Base-by-base conservation (phyloP, 345 rosid genomes). In the Geranium rotundifolium region DNA sequence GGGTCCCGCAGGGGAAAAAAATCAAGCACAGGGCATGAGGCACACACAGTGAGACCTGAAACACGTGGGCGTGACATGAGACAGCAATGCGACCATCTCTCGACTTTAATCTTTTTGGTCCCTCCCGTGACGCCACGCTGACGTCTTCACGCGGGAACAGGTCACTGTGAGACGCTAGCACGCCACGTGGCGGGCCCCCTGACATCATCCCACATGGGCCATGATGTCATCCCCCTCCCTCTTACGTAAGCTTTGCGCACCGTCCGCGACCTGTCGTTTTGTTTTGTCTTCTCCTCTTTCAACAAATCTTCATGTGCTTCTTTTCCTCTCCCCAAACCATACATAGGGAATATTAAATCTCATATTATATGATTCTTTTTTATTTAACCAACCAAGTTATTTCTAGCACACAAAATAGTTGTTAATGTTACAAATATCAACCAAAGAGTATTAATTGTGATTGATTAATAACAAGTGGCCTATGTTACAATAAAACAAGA, bases 181-280 rank as follows among this genome's bases (percentile, higher is more conserved):
- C 12, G 64, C 58, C 71, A 67, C 71, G 56, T 72, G 76, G 76
- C 9, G 72, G 75, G 72, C 18, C 68, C 62, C 58, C 27, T 23
- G 41, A 64, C 70, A 31, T 74, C 68, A 70, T 20, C 37, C 4
- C 55, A 57, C 29, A 18, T 19, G 59, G 16, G 5, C 29, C 59
- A 34, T 59, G 68, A 67, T 46, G 63, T 17, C 8, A 30, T 15
- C 54, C 23, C 20, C 16, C 5, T 6, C 15, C 7, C 0, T 17
- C 23, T 73, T 69, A 69, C 71, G 74, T 60, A 19, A 46, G 61
- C 69, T 50, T 20, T 7, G 16, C 60, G 29, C 66, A 67, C 78
- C 69, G 72, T 58, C 78, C 72, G 58, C 39, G 29, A 61, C 61
- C 72, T 65, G 64, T 68, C 20, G 8, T 20, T 65, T 34, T 34